Evolutionary conservation across 1,139 yeast genomes (phyloP), one percentile per base, ranked within the genome.

Genomic region (Scheffersomyces illinoinensis): DNA sequence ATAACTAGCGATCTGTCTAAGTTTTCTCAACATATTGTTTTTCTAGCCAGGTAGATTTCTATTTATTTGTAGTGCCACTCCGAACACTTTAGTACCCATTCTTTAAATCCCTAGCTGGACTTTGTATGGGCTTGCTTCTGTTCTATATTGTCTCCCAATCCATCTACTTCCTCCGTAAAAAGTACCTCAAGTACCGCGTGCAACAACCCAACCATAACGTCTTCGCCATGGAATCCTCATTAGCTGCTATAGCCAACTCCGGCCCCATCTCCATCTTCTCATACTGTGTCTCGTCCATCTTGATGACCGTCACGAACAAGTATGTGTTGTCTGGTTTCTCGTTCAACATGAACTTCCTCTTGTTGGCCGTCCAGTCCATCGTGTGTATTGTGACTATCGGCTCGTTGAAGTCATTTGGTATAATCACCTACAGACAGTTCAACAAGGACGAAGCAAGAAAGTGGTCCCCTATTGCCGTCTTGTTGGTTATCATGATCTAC

Each of bases 301-400:
- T 93, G 76, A 95, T 95, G 99, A 95, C 99, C n/a, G 91, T 93
- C 63, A 93, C 98, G 62, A 95, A 95, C 84, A 95, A 95, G 79
- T 93, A 87, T 73, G 98, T 95, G 62, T 88, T 95, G 60, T 88
- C 93, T 54, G 95, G 93, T 53, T 83, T 85, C 63, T 77, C 83
- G 58, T 95, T 95, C 83, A 95, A 93, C 82, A 86, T 95, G 85
- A 92, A 93, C 81, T 93, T 93, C 74, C 88, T 95, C 70, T 84
- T 95, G 72, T 82, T 96, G 74, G 91, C 91, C 39, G 85, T 88
- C 52, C 97, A 92, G 79, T 85, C 93, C 49, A 74, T 86, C 58
- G 97, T 95, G 62, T 95, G 99, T 82, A 83, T 91, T 64, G 72
- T 78, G 55, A 88, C 92, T 54, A 89, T 95, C 68, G 84, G 87